Conservation (phyloP, 208 protist genomes). For the Acanthamoeba healyi region DNA sequence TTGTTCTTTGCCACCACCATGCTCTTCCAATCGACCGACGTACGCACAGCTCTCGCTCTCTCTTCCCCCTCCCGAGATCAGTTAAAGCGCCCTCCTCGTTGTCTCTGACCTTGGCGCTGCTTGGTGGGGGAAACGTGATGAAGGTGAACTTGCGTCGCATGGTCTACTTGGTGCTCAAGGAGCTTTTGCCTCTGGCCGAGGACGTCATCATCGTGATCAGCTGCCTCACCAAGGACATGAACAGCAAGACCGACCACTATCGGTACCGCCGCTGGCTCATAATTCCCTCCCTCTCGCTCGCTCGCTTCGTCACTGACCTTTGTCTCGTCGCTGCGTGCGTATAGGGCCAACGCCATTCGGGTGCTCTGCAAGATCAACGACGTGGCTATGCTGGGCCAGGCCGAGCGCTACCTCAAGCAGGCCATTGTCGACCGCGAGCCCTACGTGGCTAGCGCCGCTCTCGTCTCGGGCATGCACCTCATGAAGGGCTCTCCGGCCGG, state of each 20-base stretch:
- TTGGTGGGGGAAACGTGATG: no score
- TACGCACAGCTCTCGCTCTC: constrained; percentile 75
- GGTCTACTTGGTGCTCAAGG: constrained; percentile 98
- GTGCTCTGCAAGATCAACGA: constrained; percentile 97
- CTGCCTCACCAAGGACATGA: constrained; percentile 98
- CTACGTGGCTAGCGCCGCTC: constrained; percentile 96
- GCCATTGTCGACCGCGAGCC: constrained; percentile 96
- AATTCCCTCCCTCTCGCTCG: not conserved
- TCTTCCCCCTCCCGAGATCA: not conserved
- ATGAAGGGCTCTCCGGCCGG: constrained; percentile 83
- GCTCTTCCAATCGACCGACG: constrained; percentile 97
- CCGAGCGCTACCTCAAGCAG: constrained; percentile 98
- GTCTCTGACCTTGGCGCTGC: not conserved
- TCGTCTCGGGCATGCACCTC: constrained; percentile 98
- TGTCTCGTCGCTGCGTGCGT: not conserved
- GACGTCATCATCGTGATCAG: constrained; percentile 98
- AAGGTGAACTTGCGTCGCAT: constrained; percentile 96
- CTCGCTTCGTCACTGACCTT: not conserved
- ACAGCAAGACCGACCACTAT: constrained; percentile 93
- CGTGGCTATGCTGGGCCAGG: constrained; percentile 95
- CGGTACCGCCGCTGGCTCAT: not conserved
- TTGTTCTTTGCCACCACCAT: constrained; percentile 99
- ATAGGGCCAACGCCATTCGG: constrained; percentile 95
- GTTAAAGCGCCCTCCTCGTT: not conserved
- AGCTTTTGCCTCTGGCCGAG: constrained; percentile 95